These are phyloP conservation scores for Zygotorulaspora danielsina DNA, from an alignment of 805 yeast genomes.

Conservation along the genomic window DNA sequence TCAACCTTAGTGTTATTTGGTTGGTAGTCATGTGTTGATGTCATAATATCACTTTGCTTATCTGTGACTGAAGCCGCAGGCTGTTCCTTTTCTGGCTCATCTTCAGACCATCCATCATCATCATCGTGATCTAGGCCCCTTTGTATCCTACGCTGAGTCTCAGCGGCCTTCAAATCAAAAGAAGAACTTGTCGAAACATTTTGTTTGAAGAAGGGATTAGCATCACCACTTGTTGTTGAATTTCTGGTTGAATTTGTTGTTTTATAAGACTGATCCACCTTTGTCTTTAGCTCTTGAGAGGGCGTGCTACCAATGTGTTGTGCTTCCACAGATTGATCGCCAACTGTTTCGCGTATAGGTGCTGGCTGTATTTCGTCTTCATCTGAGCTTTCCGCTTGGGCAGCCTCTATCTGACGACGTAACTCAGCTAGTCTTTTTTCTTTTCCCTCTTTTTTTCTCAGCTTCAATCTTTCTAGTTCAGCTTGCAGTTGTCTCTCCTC, in stretches of 20 bases:
- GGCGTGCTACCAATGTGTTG: background rate
- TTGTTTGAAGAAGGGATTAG: slow-evolving; percentile 59
- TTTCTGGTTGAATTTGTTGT: slow-evolving; percentile 5
- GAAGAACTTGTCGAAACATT: slow-evolving; percentile 28
- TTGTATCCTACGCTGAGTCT: slow-evolving; percentile 69
- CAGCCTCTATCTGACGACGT: slow-evolving; percentile 55
- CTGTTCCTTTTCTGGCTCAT: slow-evolving; percentile 34
- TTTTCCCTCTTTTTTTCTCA: slow-evolving; percentile 51
- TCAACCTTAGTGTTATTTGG: background rate
- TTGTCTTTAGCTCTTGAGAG: too few relatives aligned
- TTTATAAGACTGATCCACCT: too few relatives aligned
- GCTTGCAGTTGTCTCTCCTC: slow-evolving; percentile 42
- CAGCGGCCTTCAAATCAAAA: slow-evolving; percentile 55
- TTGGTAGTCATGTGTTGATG: background rate
- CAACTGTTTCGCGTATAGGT: slow-evolving; percentile 9
- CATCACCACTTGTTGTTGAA: slow-evolving; percentile 21
- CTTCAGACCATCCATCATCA: slow-evolving; percentile 37
- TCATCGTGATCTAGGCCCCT: slow-evolving; percentile 42
- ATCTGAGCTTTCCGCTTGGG: slow-evolving; percentile 42
- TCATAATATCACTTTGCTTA: slow-evolving; percentile 18
- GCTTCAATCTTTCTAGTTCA: slow-evolving; percentile 38
- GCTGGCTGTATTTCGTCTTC: slow-evolving; percentile 29
- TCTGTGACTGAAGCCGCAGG: slow-evolving; percentile 31
- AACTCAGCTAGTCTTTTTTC: slow-evolving; percentile 55
- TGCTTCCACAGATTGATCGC: background rate